Conservation (phyloP, 805 yeast genomes). For the Tetrapisispora nanseiensis region DNA sequence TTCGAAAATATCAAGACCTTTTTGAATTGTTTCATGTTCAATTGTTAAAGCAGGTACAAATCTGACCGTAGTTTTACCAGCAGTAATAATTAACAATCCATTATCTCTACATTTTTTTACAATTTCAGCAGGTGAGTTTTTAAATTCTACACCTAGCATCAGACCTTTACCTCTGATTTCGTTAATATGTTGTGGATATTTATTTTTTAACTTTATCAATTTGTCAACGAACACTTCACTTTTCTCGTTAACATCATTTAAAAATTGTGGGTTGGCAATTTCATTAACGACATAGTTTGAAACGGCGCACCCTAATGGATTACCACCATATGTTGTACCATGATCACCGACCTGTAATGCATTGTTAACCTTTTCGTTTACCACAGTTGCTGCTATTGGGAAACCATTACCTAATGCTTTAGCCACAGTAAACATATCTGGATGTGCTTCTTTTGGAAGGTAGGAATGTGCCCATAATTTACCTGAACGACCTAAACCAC, state of each 20-base stretch:
- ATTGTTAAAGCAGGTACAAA: constrained; percentile 89
- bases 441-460: constrained; percentile 73
- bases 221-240: constrained; percentile 47
- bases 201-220: constrained; percentile 40
- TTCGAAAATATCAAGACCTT: constrained; percentile 65
- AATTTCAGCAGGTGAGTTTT: constrained; percentile 50
- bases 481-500: constrained; percentile 93
- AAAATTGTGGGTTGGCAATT: constrained; percentile 51
- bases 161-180: constrained; percentile 85
- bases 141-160: constrained; percentile 73
- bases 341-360: constrained; percentile 84
- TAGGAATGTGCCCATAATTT: constrained; percentile 84
- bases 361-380: constrained; percentile 67
- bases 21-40: constrained; percentile 52
- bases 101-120: constrained; percentile 61
- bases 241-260: constrained; percentile 49
- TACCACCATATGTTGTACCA: constrained; percentile 97
- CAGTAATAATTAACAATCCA: constrained; percentile 80
- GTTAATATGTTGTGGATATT: constrained; percentile 50
- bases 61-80: constrained; percentile 85
- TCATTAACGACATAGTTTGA: constrained; percentile 67
- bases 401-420: constrained; percentile 95
- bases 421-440: constrained; percentile 90
- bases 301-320: constrained; percentile 81
- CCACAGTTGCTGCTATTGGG: constrained; percentile 91